A percentile compares a stretch with the other conserved stretches of the same genome.
Evolutionary conservation across 2,329 filamentous ascomycete species (phyloP).

Genomic region (Ramularia endophylla): DNA sequence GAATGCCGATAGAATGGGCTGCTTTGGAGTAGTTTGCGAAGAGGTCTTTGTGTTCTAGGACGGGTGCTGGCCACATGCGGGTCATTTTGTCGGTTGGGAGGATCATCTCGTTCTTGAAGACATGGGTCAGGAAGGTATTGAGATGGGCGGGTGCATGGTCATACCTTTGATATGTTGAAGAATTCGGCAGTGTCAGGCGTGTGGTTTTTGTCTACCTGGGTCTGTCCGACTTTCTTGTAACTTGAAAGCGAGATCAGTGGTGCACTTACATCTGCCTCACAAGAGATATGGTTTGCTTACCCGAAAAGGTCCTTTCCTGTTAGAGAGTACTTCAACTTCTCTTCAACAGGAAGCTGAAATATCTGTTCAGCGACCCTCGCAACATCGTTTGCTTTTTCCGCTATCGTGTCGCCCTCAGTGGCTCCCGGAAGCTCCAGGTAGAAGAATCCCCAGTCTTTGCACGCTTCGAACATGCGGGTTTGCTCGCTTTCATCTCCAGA

Average conservation of each 20-base stretch:
- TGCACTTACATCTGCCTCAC: neutral
- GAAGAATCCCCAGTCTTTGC: conserved; percentile 50
- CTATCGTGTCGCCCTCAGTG: conserved; percentile 24
- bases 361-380: conserved; percentile 38
- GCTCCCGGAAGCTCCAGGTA: conserved; percentile 44
- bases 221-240: conserved; percentile 38
- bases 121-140: conserved; percentile 12
- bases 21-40: conserved; percentile 41
- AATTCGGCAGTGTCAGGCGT: conserved; percentile 51
- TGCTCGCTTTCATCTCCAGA: conserved; percentile 30
- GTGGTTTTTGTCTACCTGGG: conserved; percentile 43
- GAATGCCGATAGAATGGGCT: conserved; percentile 42
- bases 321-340: conserved; percentile 45
- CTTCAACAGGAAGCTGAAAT: conserved; percentile 44
- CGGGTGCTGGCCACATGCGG: conserved; percentile 22
- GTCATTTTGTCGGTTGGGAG: conserved; percentile 29
- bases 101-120: conserved; percentile 51
- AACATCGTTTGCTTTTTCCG: conserved; percentile 23
- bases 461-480: conserved; percentile 36
- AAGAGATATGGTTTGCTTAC: conserved; percentile 9
- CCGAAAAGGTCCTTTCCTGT: conserved; percentile 35
- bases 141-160: too few species aligned
- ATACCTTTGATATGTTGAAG: conserved; percentile 37
- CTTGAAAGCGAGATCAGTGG: conserved; percentile 12
- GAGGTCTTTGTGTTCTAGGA: conserved; percentile 23